These are phyloP conservation scores for Phytophthora sp. DNA, from an alignment of 352 stramenopile genomes.

Conservation along the genomic window DNA sequence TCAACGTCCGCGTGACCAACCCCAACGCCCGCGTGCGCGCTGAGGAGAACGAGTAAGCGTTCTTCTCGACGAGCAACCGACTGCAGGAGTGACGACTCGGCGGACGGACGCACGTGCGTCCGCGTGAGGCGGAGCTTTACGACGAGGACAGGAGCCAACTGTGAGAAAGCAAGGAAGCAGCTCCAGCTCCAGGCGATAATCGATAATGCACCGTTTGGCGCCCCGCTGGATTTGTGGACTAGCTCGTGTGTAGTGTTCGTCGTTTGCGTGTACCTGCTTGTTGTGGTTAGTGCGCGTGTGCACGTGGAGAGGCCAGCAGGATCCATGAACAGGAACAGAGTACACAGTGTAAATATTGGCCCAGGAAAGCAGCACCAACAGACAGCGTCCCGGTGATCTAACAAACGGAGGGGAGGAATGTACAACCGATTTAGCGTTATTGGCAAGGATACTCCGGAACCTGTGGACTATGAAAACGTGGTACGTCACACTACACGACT, in stretches of 20 bases:
- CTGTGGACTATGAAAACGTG: no score
- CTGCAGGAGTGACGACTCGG: constrained; percentile 30
- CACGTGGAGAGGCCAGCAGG: no score
- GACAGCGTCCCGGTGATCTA: no score
- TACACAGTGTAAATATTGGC: no score
- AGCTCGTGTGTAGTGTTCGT: constrained; percentile 35
- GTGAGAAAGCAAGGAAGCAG: constrained; percentile 48
- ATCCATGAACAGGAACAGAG: no score
- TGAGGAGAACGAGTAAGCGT: constrained; percentile 95
- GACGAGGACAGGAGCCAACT: constrained; percentile 46
- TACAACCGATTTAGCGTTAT: no score
- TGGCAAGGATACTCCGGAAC: no score
- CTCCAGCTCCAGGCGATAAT: constrained; percentile 44
- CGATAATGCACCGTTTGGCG: constrained; percentile 53
- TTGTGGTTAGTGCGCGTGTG: background rate
- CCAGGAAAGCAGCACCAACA: no score
- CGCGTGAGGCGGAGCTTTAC: constrained; percentile 28
- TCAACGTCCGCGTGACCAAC: constrained; percentile 99
- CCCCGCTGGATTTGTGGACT: constrained; percentile 49
- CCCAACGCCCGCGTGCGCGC: constrained; percentile 96
- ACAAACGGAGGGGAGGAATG: no score
- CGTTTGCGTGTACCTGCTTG: constrained; percentile 10
- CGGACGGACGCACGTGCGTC: constrained; percentile 13
- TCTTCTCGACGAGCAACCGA: constrained; percentile 16
- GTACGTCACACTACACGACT: no score